Percentiles rank a stretch among this genome's conserved stretches.
Evolutionary conservation across 306 rosid genomes (phyloP).

Genomic region (Rosa persica): DNA sequence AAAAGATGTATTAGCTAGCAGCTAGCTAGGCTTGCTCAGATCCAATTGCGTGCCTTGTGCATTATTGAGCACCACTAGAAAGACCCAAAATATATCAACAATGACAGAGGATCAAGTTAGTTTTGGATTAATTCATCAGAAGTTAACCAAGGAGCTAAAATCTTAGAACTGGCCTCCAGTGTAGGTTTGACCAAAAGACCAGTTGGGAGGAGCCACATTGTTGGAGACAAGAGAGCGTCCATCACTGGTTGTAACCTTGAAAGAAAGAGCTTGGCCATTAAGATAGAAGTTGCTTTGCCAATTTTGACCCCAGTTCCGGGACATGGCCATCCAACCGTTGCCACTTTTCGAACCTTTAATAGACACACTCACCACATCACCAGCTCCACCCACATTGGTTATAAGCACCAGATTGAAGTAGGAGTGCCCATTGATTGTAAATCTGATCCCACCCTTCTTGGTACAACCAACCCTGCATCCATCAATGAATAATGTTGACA

Average conservation of each 20-base stretch:
- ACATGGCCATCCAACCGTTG: slow-evolving; percentile 56
- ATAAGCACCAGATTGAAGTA: slow-evolving; percentile 71
- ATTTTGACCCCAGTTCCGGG: slow-evolving; percentile 83
- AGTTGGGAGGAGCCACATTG: slow-evolving; percentile 50
- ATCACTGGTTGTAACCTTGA: slow-evolving; percentile 61
- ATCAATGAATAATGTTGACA: background rate
- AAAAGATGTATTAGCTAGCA: too few species aligned
- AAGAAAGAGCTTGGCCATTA: slow-evolving; percentile 65
- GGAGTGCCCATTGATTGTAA: slow-evolving; percentile 84
- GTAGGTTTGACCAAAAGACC: slow-evolving; percentile 79
- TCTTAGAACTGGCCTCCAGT: slow-evolving; percentile 14
- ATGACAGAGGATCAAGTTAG: background rate
- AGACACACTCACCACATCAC: slow-evolving; percentile 68
- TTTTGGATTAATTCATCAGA: background rate
- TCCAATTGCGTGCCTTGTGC: background rate
- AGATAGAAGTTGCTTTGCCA: slow-evolving; percentile 75
- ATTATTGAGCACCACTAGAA: background rate
- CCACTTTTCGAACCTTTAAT: slow-evolving; percentile 67
- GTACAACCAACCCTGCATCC: slow-evolving; percentile 67
- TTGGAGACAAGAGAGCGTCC: slow-evolving; percentile 51
- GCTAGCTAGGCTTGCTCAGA: background rate
- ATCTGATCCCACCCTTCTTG: slow-evolving; percentile 88
- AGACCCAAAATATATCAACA: background rate
- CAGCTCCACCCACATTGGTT: slow-evolving; percentile 80
- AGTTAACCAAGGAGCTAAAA: background rate